Evolutionary conservation across 2,329 filamentous ascomycete species (phyloP), one percentile per base, ranked within the genome.

Genomic region (Exserohilum turcica): DNA sequence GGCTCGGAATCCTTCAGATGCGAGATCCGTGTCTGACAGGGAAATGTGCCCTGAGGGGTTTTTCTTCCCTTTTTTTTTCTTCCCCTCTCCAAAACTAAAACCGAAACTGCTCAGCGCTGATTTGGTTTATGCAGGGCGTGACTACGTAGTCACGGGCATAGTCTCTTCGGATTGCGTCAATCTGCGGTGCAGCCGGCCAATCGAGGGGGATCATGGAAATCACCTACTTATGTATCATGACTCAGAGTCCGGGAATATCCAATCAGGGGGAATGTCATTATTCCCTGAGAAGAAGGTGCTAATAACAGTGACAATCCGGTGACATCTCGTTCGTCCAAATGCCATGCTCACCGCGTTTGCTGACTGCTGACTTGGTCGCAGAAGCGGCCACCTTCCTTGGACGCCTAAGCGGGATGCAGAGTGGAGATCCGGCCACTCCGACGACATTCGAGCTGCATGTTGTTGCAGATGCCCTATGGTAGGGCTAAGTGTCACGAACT

Each of bases 371-470:
- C 12, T 19, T 21, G 40, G 48, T 42, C 19, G 42, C 31, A 33
- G 10, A 32, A 28, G 38, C 24, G 27, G 48, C 39, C 18, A 38
- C 38, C 32, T 44, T 28, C 28, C 45, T 49, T 15, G 50, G 39
- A 44, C 39, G 50, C 43, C 45, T 43, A 16, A 39, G 40, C 15
- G 21, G 38, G 43, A 46, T 21, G 21, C 43, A 24, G 43, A 48
- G 46, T 49, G 52, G 55, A 49, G 39, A 42, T 37, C 18, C 52
- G 37, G 37, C 31, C 28, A 54, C 24, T 7, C 44, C 42, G 52
- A 19, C 19, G 24, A n/a, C 8, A 24, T 16, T 6, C 37, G 12
- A 15, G 19, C 33, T 49, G 32, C 33, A 29, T 24, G 19, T 27
- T 39, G 12, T 42, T 35, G 13, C 6, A 16, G 8, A 16, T 9